These are phyloP conservation scores for Fremontodendron californicum DNA, from an alignment of 345 rosid species.

Conservation along the genomic window DNA sequence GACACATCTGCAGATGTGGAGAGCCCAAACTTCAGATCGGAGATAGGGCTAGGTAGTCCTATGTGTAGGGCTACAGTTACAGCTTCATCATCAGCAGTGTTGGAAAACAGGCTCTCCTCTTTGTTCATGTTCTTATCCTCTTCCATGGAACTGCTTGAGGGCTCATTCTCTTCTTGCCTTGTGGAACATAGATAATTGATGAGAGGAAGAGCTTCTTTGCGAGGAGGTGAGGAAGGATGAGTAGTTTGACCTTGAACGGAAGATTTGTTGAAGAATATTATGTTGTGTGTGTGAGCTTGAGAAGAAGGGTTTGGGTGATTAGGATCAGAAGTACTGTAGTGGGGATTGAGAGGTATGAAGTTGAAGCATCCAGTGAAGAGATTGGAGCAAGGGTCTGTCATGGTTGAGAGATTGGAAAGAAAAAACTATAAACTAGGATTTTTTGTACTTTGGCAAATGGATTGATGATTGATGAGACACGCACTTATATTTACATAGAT, in stretches of 20 bases:
- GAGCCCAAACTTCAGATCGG: conserved; percentile 21
- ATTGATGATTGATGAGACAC: neutral
- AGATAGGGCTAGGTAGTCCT: conserved; percentile 37
- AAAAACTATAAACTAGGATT: neutral
- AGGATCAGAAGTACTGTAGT: conserved; percentile 11
- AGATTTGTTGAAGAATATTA: neutral
- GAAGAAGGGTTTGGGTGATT: neutral
- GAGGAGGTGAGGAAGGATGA: conserved; percentile 5
- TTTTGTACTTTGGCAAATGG: conserved; percentile 2
- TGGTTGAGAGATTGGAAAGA: conserved; percentile 10
- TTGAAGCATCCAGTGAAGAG: conserved; percentile 36
- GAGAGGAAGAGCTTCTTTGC: conserved; percentile 38
- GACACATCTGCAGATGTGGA: conserved; percentile 12
- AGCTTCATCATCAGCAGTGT: conserved; percentile 11
- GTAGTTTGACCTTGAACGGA: conserved; percentile 1
- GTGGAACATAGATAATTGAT: conserved; percentile 36
- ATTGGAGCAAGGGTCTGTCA: conserved; percentile 47
- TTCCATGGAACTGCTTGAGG: conserved; percentile 25
- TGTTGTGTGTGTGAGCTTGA: neutral
- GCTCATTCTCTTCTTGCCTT: conserved; percentile 25
- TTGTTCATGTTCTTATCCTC: conserved; percentile 11
- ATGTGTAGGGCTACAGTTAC: conserved; percentile 35
- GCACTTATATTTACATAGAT: neutral
- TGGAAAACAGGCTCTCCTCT: neutral
- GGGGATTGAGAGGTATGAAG: conserved; percentile 31